Percentiles rank a stretch among this genome's conserved stretches.
These are phyloP conservation scores for Botrytis squamosa DNA, from an alignment of 2,329 filamentous ascomycete genomes.

Conservation along the genomic window DNA sequence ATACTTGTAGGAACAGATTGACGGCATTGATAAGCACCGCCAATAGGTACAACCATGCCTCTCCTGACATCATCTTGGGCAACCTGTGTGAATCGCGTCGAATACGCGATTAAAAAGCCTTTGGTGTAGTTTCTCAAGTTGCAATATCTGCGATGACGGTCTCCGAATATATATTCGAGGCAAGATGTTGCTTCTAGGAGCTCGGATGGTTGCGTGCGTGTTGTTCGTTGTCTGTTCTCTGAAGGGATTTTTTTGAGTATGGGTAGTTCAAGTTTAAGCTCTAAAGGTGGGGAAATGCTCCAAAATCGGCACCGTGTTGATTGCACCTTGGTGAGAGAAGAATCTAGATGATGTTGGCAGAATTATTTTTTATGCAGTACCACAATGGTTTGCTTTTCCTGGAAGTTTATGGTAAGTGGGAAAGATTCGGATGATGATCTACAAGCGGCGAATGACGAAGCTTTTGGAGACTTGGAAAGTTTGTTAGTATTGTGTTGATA, in stretches of 20 bases:
- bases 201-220: conserved; percentile 16
- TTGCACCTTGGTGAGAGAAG: not conserved
- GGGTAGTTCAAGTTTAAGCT: conserved; percentile 15
- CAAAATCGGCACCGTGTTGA: not conserved
- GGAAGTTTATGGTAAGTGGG: not conserved
- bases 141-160: conserved; percentile 1
- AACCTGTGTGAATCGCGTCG: conserved; percentile 23
- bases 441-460: conserved; percentile 15
- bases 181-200: conserved; percentile 14
- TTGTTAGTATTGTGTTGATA: not conserved
- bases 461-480: conserved; percentile 9
- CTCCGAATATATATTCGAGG: not conserved
- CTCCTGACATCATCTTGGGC: conserved; percentile 76
- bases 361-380: conserved; percentile 5
- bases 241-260: conserved; percentile 19
- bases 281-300: conserved; percentile 20
- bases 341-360: not conserved
- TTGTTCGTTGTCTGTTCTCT: conserved; percentile 4
- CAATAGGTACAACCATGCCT: conserved; percentile 97
- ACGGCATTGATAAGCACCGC: conserved; percentile 99
- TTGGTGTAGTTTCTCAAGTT: not conserved
- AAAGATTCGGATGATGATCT: conserved; percentile 6
- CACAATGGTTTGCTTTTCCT: not conserved
- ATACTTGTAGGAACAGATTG: conserved; percentile 99
- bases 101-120: conserved; percentile 10